Evolutionary conservation across 1,284 basidiomycete species (phyloP).

Genomic region (Moesziomyces sp.): DNA sequence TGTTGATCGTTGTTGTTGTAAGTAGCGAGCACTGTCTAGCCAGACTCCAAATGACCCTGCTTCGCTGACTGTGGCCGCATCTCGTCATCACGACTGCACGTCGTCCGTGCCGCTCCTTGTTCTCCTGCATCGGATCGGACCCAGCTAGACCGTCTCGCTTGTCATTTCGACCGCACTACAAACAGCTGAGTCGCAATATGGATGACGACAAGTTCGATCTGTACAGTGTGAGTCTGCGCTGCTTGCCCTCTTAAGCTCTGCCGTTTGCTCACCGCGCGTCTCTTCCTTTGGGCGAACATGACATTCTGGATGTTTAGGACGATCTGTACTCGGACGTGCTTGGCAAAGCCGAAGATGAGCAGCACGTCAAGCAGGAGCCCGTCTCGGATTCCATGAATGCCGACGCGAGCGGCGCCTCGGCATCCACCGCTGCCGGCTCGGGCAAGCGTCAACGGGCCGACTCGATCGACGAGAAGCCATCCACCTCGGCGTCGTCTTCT

Average conservation of each 20-base stretch:
- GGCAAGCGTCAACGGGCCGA: constrained; percentile 38
- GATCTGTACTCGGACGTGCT: constrained; percentile 55
- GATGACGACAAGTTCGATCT: constrained; percentile 58
- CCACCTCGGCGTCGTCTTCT: constrained; percentile 6
- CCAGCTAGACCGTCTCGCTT: too few relatives aligned
- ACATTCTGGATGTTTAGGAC: constrained; percentile 19
- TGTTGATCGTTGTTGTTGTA: too few relatives aligned
- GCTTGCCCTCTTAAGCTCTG: not conserved
- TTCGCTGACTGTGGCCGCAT: too few relatives aligned
- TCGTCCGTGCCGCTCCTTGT: too few relatives aligned
- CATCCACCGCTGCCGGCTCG: constrained; percentile 1
- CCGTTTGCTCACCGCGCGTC: not conserved
- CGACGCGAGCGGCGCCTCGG: constrained; percentile 6
- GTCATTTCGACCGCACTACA: not conserved
- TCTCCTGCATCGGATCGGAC: too few relatives aligned
- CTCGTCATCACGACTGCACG: too few relatives aligned
- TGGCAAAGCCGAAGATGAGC: constrained; percentile 28
- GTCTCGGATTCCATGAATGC: constrained; percentile 7
- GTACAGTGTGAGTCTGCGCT: constrained; percentile 54
- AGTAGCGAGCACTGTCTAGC: too few relatives aligned
- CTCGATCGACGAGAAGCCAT: constrained; percentile 27
- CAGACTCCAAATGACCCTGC: too few relatives aligned
- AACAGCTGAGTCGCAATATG: constrained; percentile 13
- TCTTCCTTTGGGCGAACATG: not conserved
- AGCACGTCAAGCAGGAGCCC: constrained; percentile 20